Evolutionary conservation across 148 eudicot species (phyloP).

Genomic region (Rheum nobile): DNA sequence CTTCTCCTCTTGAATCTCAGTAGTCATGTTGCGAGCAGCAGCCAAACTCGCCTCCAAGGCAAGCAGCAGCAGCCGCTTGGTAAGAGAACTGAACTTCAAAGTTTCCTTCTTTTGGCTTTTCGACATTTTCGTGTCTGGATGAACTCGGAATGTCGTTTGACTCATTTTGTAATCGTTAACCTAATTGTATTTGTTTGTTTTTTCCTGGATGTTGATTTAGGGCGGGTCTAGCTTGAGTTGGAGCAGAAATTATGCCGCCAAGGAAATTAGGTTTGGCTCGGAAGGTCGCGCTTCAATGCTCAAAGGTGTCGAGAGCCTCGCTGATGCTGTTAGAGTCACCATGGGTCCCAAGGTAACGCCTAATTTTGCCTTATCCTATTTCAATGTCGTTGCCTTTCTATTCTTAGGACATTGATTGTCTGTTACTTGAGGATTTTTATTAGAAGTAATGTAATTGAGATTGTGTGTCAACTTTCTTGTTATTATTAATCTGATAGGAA

Average conservation of each 20-base stretch:
- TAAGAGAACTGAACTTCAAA: not conserved
- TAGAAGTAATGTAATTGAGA: not conserved
- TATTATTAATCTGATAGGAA: not conserved
- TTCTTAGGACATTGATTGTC: not conserved
- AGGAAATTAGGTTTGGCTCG: conserved; percentile 79
- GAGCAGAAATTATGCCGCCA: conserved; percentile 92
- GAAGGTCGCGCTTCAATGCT: conserved; percentile 85
- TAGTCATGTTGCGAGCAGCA: conserved; percentile 68
- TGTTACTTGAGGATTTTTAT: not conserved
- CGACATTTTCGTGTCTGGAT: not conserved
- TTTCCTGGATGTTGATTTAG: conserved; percentile 17
- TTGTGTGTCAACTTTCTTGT: too few relatives aligned
- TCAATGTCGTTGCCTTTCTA: not conserved
- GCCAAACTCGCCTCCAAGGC: conserved; percentile 55
- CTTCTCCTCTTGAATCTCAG: not conserved
- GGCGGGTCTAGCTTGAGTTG: conserved; percentile 45
- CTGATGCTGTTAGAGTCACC: conserved; percentile 96
- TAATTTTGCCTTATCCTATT: not conserved
- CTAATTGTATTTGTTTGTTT: not conserved
- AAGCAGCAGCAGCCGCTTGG: conserved; percentile 26
- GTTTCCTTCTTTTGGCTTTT: not conserved
- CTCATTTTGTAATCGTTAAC: conserved; percentile 16
- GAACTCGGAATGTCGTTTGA: not conserved
- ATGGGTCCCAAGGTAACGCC: conserved; percentile 87
- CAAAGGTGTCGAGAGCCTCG: conserved; percentile 81